Evolutionary conservation across 2,329 filamentous ascomycete genomes (phyloP).

Genomic region (Neonectria coccinea): DNA sequence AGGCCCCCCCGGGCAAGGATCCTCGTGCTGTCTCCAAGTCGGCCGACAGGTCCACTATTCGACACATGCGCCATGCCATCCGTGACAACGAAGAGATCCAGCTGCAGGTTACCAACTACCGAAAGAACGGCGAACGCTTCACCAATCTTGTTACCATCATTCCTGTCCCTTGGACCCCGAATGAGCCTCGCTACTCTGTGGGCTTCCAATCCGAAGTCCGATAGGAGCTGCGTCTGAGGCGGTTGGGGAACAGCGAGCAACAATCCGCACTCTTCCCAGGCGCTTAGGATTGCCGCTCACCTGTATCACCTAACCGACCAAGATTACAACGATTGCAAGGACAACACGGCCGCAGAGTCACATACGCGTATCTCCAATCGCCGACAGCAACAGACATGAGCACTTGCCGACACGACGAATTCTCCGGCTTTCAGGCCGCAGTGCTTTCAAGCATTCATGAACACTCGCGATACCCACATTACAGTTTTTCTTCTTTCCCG

Average conservation of each 20-base stretch:
- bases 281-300: not conserved
- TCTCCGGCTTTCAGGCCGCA: slow-evolving; percentile 24
- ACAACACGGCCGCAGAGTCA: not conserved
- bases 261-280: not conserved
- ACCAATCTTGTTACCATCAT: slow-evolving; percentile 89
- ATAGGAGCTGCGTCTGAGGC: slow-evolving; percentile 9
- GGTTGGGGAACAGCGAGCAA: not conserved
- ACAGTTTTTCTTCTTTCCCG: slow-evolving; percentile 13
- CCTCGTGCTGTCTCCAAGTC: slow-evolving; percentile 21
- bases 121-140: slow-evolving; percentile 82
- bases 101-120: slow-evolving; percentile 78
- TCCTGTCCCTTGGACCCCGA: slow-evolving; percentile 76
- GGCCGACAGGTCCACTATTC: slow-evolving; percentile 64
- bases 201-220: slow-evolving; percentile 82
- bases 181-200: slow-evolving; percentile 77
- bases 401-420: slow-evolving; percentile 1
- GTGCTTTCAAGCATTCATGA: slow-evolving; percentile 37
- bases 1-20: slow-evolving; percentile 72
- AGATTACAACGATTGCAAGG: not conserved
- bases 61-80: slow-evolving; percentile 62
- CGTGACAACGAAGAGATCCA: slow-evolving; percentile 60
- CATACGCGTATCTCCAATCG: not conserved
- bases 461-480: slow-evolving; percentile 35
- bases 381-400: not conserved
- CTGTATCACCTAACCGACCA: not conserved